Base-by-base conservation (phyloP, 2,329 filamentous ascomycete species). In the Ilyonectria sp. region DNA sequence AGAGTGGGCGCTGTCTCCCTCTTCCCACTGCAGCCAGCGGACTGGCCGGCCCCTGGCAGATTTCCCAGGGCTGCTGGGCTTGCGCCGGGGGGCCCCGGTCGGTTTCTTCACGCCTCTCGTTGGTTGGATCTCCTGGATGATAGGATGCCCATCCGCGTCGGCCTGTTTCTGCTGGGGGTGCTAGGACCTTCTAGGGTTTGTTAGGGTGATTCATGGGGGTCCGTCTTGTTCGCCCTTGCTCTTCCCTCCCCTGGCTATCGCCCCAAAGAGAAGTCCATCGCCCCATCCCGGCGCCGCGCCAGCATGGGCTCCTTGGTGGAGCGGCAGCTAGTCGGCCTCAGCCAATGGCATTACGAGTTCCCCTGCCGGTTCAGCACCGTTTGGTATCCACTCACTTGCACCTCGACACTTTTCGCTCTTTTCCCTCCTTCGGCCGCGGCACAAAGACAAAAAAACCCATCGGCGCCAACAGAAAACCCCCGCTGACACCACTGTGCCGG, bases 211-310 rank as follows among this genome's bases (percentile, higher is more conserved):
- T 33, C 29, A 10, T 13, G 37, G 17, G 23, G 46, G 53, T 23
- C 21, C 21, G 43, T 47, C 60, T 55, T 68, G 57, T 33, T 40
- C 44, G 33, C 56, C 44, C 43, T 47, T 31, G 15, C 6, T n/a
- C n/a, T 6, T 40, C 37, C 4, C 37, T 33, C 67, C 72, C 72
- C 72, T 75, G 72, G 72, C 68, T 72, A 72, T 65, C 54, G 49
- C 65, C 31, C 58, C 55, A 65, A 68, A 73, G 53, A 69, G 67
- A 64, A 68, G 63, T 33, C 31, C 31, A 71, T 65, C 49, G 49
- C 65, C 53, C 58, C 40, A 72, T 66, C 69, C 71, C 67, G 54
- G 71, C 43, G 57, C 65, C 69, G 71, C 68, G 63, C 65, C 63
- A 68, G 50, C 56, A 56, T 29, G 60, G 63, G 37, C 52, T 57